A percentile compares a stretch with the other conserved stretches of the same genome.
phyloP scores from a whole-genome alignment of 2,329 filamentous ascomycete species.

The Sporothrix sp. region DNA sequence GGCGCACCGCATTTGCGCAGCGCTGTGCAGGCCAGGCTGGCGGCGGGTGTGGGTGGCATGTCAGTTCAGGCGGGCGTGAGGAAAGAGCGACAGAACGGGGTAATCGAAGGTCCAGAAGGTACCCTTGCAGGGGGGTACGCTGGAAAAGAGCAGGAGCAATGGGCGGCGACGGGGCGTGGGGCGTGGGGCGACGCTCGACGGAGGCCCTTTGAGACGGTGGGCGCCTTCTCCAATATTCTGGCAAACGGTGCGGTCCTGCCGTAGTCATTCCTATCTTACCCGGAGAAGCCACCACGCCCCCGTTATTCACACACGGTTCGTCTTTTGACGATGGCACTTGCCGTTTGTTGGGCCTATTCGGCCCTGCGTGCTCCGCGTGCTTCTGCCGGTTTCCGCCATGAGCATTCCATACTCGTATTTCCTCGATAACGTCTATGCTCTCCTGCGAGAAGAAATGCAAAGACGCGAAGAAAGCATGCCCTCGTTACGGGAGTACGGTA shows the following conservation, averaged over 20 bases:
- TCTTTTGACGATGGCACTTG: not conserved
- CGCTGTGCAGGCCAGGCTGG: not conserved
- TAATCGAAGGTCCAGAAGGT: slow-evolving; percentile 10
- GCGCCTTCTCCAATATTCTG: not conserved
- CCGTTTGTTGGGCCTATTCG: not conserved
- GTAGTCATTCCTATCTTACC: slow-evolving; percentile 1
- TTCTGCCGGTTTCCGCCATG: not conserved
- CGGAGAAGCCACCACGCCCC: not conserved
- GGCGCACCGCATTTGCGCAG: not conserved
- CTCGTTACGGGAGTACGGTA: no score
- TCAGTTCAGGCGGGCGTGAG: slow-evolving; percentile 1
- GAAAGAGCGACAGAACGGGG: slow-evolving; percentile 3
- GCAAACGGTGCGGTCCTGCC: not conserved
- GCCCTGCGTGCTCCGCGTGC: not conserved
- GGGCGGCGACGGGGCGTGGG: not conserved
- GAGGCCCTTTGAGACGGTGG: not conserved
- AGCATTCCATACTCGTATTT: no score
- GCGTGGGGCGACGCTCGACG: slow-evolving; percentile 1
- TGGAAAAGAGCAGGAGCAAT: slow-evolving; percentile 4
- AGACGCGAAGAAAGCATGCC: no score
- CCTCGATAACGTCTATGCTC: not conserved
- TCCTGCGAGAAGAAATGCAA: not conserved
- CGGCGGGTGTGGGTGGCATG: slow-evolving; percentile 8
- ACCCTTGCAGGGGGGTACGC: not conserved
- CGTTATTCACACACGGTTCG: not conserved